Evolutionary conservation across 805 yeast genomes (phyloP).

Genomic region (Millerago galiae): DNA sequence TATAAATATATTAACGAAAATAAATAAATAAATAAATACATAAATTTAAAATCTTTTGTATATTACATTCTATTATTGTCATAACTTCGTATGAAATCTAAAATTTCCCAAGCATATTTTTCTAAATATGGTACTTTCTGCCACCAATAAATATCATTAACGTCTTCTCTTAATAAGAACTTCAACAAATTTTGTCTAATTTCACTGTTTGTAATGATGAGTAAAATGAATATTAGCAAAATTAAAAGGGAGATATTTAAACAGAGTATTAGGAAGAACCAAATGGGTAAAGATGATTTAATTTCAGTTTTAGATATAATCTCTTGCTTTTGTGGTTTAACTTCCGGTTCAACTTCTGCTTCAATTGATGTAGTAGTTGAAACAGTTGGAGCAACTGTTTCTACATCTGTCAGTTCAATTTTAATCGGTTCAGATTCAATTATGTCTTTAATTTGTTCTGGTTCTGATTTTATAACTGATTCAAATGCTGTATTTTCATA

Average conservation of each 20-base stretch:
- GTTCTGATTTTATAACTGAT: background rate
- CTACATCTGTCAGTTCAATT: too few species aligned
- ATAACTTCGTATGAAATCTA: constrained; percentile 10
- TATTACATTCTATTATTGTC: background rate
- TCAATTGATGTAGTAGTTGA: background rate
- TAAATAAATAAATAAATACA: too few species aligned
- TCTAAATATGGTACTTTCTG: constrained; percentile 12
- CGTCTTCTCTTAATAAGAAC: constrained; percentile 7
- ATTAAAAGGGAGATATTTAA: background rate
- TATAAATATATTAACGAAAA: too few species aligned
- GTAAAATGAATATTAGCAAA: background rate
- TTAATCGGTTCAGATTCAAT: background rate
- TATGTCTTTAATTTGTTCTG: background rate
- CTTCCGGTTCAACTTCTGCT: too few species aligned
- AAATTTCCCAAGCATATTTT: constrained; percentile 12
- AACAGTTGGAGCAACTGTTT: too few species aligned
- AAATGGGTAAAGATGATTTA: background rate
- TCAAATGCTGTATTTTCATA: background rate
- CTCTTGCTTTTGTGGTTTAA: too few species aligned
- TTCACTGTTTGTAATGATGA: background rate
- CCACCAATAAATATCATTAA: constrained; percentile 19
- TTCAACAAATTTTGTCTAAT: background rate
- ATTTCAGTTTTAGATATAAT: background rate
- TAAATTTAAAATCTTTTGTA: too few species aligned
- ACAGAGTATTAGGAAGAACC: background rate